Evolutionary conservation across 2,329 filamentous ascomycete genomes (phyloP).

Genomic region (Penicillium sp.): DNA sequence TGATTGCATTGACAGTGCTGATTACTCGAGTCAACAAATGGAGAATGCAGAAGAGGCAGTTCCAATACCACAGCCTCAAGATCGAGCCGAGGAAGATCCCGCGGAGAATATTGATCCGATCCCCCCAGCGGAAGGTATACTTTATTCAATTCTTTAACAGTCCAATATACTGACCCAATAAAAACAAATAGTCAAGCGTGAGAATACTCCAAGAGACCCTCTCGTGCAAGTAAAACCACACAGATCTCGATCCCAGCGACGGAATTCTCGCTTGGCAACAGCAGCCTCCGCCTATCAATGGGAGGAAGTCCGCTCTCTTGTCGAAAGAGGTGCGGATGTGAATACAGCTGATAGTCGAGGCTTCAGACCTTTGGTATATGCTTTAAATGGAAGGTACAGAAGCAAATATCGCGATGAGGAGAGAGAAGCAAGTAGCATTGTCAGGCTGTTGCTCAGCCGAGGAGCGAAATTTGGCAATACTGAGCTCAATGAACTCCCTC

Average conservation of each 20-base stretch:
- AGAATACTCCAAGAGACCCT: background rate
- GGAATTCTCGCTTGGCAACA: background rate
- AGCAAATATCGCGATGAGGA: background rate
- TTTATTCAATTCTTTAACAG: no score
- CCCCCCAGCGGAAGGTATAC: background rate
- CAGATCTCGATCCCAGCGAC: background rate
- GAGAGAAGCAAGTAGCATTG: background rate
- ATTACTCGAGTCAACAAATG: conserved; percentile 1
- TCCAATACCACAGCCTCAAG: background rate
- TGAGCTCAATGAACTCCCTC: background rate
- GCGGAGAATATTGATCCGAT: background rate
- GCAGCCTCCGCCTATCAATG: background rate
- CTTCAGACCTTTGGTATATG: background rate
- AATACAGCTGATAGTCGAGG: background rate
- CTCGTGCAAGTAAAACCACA: background rate
- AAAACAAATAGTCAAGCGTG: background rate
- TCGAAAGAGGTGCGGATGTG: conserved; percentile 1
- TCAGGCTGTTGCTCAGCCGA: background rate
- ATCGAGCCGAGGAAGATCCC: background rate
- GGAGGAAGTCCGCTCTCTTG: background rate
- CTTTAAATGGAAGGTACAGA: background rate
- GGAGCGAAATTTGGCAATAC: background rate
- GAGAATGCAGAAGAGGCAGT: background rate
- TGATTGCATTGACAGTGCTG: background rate
- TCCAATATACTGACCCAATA: no score